phyloP scores from a whole-genome alignment of 352 stramenopile genomes.

The Phytophthora aleatoria region DNA sequence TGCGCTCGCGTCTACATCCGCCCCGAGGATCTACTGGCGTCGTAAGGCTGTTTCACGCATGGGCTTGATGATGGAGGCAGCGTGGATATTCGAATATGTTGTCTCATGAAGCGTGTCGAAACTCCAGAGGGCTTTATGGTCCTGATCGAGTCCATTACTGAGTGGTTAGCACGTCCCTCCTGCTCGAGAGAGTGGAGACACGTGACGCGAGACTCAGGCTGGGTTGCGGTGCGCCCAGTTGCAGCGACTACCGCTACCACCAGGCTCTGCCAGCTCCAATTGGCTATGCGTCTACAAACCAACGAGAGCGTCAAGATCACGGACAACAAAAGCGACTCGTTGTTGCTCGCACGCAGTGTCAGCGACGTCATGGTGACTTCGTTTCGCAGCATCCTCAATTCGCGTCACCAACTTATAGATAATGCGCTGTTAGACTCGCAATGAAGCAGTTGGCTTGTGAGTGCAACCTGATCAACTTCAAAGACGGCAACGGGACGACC shows the following conservation, averaged over 20 bases:
- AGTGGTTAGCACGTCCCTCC: slow-evolving; percentile 1
- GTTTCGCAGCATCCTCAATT: slow-evolving; percentile 1
- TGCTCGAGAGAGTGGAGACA: background rate
- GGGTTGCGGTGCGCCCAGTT: slow-evolving; percentile 2
- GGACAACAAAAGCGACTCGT: background rate
- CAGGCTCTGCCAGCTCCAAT: background rate
- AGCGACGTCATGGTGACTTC: slow-evolving; percentile 1
- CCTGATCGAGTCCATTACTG: slow-evolving; percentile 1
- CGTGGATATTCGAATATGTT: background rate
- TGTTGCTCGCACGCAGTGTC: background rate
- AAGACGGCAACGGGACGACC: too few species aligned
- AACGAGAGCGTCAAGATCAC: background rate
- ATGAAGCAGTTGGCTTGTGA: too few species aligned
- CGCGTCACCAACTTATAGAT: slow-evolving; percentile 6
- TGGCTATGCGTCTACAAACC: slow-evolving; percentile 2
- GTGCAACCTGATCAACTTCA: too few species aligned
- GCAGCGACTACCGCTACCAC: background rate
- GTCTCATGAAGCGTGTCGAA: background rate
- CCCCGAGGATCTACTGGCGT: slow-evolving; percentile 2
- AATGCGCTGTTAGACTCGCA: slow-evolving; percentile 3
- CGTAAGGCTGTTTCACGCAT: slow-evolving; percentile 1
- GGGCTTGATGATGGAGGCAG: slow-evolving; percentile 1
- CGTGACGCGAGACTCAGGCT: slow-evolving; percentile 7
- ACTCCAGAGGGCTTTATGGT: slow-evolving; percentile 3
- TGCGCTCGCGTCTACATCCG: background rate